phyloP scores from a whole-genome alignment of 108 stramenopile genomes.

The Fistulifera pelliculosa region DNA sequence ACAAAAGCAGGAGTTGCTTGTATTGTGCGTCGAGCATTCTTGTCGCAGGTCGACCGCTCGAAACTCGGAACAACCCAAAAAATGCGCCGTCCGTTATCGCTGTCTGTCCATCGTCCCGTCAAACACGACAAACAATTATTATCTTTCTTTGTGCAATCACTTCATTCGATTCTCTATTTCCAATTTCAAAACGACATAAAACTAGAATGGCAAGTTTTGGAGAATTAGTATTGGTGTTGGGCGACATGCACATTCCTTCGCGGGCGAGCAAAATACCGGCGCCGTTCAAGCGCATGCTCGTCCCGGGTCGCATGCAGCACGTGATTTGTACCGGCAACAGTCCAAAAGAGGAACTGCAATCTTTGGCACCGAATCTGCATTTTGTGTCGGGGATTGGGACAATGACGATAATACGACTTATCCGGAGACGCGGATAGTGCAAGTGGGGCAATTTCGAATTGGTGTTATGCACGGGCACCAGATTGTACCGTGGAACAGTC shows the following conservation, averaged over 20 bases:
- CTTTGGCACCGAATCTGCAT: slow-evolving; percentile 92
- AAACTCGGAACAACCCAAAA: no score
- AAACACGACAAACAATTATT: no score
- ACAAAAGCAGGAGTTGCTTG: no score
- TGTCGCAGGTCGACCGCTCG: no score
- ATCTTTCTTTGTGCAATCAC: no score
- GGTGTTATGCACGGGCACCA: slow-evolving; percentile 95
- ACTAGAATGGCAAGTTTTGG: slow-evolving; percentile 90
- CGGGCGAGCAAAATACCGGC: slow-evolving; percentile 85
- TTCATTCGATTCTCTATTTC: no score
- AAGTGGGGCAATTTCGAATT: slow-evolving; percentile 89
- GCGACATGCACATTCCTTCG: slow-evolving; percentile 93
- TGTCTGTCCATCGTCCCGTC: no score
- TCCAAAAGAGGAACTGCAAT: slow-evolving; percentile 73
- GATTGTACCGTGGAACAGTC: slow-evolving; percentile 81
- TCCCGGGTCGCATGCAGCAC: slow-evolving; percentile 98
- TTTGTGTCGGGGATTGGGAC: slow-evolving; percentile 90
- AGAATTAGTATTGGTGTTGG: slow-evolving; percentile 85
- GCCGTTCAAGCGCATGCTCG: slow-evolving; percentile 92
- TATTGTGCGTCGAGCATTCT: no score
- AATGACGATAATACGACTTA: slow-evolving; percentile 24
- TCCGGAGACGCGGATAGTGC: slow-evolving; percentile 84
- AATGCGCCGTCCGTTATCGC: no score
- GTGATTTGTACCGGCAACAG: slow-evolving; percentile 97
- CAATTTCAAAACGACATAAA: no score